Evolutionary conservation across 2,329 filamentous ascomycete species (phyloP).

Genomic region (Gliomastix tumulicola): DNA sequence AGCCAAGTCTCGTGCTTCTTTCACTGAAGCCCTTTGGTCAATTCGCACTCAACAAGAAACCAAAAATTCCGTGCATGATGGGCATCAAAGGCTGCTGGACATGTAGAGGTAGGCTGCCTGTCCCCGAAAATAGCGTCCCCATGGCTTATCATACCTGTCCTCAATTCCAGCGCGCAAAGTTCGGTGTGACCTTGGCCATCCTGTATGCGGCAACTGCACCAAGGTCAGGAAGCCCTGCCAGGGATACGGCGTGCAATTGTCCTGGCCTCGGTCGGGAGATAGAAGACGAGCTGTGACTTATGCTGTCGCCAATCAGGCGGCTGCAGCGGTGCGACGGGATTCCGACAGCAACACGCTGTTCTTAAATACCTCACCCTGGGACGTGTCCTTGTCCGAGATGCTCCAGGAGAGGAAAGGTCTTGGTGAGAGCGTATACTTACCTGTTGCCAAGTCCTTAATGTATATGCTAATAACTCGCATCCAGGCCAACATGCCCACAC

Average conservation of each 20-base stretch:
- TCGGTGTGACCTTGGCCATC: slow-evolving; percentile 3
- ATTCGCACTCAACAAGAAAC: background rate
- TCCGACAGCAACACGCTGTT: background rate
- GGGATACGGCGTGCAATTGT: slow-evolving; percentile 6
- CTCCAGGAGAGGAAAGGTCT: background rate
- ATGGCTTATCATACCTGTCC: background rate
- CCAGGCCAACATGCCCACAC: background rate
- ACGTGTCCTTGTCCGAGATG: background rate
- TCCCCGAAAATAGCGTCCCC: background rate
- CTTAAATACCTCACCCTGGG: background rate
- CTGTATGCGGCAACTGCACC: slow-evolving; percentile 4
- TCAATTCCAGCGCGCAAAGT: slow-evolving; percentile 4
- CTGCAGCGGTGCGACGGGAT: background rate
- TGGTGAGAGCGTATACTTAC: background rate
- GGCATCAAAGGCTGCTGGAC: background rate
- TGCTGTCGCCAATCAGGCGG: background rate
- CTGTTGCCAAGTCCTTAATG: background rate
- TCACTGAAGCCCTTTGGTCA: background rate
- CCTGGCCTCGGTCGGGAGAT: slow-evolving; percentile 5
- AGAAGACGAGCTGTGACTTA: slow-evolving; percentile 3
- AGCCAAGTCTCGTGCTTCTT: background rate
- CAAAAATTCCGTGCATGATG: background rate
- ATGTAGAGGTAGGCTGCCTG: background rate
- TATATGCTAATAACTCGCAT: background rate
- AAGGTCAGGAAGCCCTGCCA: slow-evolving; percentile 2